Base-by-base conservation (phyloP, 352 stramenopile genomes). In the Phytophthora ramorum region DNA sequence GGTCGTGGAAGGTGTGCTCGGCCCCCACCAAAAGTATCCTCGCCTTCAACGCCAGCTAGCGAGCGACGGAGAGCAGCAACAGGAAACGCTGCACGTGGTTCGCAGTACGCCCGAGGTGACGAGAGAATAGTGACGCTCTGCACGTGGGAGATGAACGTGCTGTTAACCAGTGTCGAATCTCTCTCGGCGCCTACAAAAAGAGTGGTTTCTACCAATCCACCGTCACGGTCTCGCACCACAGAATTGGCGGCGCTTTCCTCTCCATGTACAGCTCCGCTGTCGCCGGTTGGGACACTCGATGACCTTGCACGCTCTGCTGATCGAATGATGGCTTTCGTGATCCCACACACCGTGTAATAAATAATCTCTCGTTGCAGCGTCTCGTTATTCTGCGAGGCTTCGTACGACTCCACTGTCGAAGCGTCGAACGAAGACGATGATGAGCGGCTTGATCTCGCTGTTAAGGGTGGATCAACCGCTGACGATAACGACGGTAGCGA, bases 291-390 rank as follows among this genome's bases (percentile, higher is more conserved):
- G 20, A 75, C 44, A 17, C 59, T 60, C 9, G 73, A 61, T 4
- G 67, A 57, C 34, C 57, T 51, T 19, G 71, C 73, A 50, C 70
- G 70, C 44, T 83, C 71, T 8, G 81, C 74, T 3, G 84, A 76
- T 14, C 79, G 79, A 41, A 89, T 72, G 40, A 92, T 90, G 40
- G 81, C 71, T 62, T 92, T 92, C 17, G 81, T 91, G 62, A 92
- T 91, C 22, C 84, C 84, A 71, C 80, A 89, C 3, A 92, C 81
- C 2, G 84, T 92, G 71, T 91, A 92, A 73, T 91, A 92, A 66
- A 92, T 91, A 75, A 92, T 91, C 57, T 92, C 84, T n/a, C 81
- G 81, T 50, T 90, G 81, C 32, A 92, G 71, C 9, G 81, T 91
- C 69, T 90, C 81, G 56, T 89, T 87, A 51, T 85, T 90, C 58